A percentile compares a stretch with the other conserved stretches of the same genome.
These are phyloP conservation scores for Rhypophila decipiens DNA, from an alignment of 495 filamentous ascomycete genomes.

Conservation along the genomic window DNA sequence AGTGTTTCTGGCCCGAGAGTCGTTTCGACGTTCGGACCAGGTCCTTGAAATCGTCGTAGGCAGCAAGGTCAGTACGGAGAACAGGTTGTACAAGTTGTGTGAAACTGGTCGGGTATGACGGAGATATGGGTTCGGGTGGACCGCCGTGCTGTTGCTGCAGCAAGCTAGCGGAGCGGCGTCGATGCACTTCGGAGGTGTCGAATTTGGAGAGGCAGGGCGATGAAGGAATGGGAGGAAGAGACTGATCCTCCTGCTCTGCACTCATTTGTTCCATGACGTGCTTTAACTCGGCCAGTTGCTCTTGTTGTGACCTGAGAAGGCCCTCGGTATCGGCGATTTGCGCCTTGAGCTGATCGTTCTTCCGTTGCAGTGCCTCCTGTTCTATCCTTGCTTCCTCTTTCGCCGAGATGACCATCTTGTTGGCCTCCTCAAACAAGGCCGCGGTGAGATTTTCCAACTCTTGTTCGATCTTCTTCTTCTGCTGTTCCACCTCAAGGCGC, in stretches of 20 bases:
- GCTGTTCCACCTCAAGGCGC: constrained; percentile 61
- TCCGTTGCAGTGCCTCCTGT: constrained; percentile 28
- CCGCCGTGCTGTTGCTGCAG: constrained; percentile 29
- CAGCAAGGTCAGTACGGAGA: constrained; percentile 69
- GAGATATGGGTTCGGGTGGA: constrained; percentile 53
- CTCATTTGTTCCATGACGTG: constrained; percentile 83
- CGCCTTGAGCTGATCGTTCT: constrained; percentile 45
- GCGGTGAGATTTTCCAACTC: constrained; percentile 87
- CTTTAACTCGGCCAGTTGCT: constrained; percentile 88
- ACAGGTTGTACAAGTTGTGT: constrained; percentile 75
- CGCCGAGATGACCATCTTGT: constrained; percentile 81
- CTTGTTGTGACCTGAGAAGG: constrained; percentile 83
- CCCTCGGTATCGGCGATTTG: constrained; percentile 56
- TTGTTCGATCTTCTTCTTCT: constrained; percentile 60
- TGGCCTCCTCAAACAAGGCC: constrained; percentile 91
- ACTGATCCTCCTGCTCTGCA: constrained; percentile 62
- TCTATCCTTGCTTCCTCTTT: constrained; percentile 33
- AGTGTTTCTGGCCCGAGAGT: constrained; percentile 29
- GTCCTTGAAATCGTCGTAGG: constrained; percentile 80
- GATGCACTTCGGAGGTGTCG: constrained; percentile 31
- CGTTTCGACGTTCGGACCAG: constrained; percentile 63
- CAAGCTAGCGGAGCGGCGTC: constrained; percentile 33
- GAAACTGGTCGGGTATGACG: constrained; percentile 80
- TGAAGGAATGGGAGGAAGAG: constrained; percentile 62
- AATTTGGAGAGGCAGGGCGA: constrained; percentile 45